phyloP scores from a whole-genome alignment of 306 rosid genomes.

The Glycyrrhiza uralensis region DNA sequence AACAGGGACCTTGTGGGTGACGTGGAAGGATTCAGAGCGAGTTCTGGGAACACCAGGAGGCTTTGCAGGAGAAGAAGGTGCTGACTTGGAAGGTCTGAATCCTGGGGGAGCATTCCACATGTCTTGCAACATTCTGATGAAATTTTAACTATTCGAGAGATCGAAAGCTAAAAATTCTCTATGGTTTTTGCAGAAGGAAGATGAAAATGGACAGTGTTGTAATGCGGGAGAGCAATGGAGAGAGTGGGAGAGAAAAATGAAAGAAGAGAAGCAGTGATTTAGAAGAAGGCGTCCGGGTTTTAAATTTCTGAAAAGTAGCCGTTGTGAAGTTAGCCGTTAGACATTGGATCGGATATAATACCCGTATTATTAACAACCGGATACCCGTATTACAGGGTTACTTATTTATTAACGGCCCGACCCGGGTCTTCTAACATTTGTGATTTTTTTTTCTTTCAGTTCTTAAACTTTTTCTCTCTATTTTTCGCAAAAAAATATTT shows the following conservation, averaged over 20 bases:
- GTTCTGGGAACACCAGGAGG: conserved; percentile 68
- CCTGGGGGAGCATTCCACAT: conserved; percentile 97
- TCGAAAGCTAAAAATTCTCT: no score
- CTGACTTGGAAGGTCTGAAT: conserved; percentile 88
- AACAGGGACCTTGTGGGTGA: conserved; percentile 78
- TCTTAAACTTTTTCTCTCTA: no score
- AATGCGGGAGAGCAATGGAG: neutral
- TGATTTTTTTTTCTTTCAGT: no score
- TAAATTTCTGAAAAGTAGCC: conserved; percentile 39
- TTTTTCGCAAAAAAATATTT: no score
- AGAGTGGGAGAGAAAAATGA: neutral
- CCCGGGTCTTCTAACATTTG: no score
- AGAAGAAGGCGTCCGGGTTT: neutral
- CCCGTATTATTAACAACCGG: no score
- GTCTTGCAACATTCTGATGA: conserved; percentile 87
- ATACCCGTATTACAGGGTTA: no score
- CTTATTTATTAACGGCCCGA: no score
- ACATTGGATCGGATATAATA: neutral
- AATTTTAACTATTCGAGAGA: no score
- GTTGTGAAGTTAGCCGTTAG: conserved; percentile 45
- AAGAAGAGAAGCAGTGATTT: conserved; percentile 13
- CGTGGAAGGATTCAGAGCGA: conserved; percentile 77
- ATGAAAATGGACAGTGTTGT: neutral
- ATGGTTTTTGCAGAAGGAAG: no score
- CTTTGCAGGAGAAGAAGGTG: conserved; percentile 97